Evolutionary conservation across 768 basidiomycete species (phyloP).

Genomic region (Russula lepida): DNA sequence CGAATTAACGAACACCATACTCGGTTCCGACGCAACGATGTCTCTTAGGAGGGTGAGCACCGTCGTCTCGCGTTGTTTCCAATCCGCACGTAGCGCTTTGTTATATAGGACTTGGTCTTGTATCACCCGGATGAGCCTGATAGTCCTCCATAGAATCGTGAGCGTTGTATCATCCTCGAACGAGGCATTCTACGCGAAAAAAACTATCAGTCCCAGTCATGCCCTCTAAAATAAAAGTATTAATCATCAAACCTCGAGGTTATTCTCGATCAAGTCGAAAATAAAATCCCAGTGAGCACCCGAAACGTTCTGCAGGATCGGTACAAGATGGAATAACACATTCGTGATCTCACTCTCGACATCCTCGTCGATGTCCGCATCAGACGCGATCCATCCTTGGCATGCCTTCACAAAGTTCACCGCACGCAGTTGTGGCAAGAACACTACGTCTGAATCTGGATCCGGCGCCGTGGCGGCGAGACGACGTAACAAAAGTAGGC

Average conservation of each 20-base stretch:
- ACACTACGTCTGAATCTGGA: conserved; percentile 68
- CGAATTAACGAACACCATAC: conserved; percentile 33
- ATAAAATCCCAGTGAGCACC: conserved; percentile 92
- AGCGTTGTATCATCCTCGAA: conserved; percentile 51
- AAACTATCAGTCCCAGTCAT: background rate
- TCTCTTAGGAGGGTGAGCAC: conserved; percentile 55
- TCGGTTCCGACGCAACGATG: conserved; percentile 44
- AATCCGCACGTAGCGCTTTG: conserved; percentile 58
- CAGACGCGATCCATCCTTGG: conserved; percentile 67
- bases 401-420: conserved; percentile 82
- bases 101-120: conserved; percentile 67
- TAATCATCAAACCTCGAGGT: conserved; percentile 62
- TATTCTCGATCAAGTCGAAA: conserved; percentile 81
- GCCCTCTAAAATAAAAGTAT: background rate
- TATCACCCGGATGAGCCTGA: conserved; percentile 57
- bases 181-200: conserved; percentile 42
- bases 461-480: conserved; percentile 69
- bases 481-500: conserved; percentile 58
- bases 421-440: conserved; percentile 77
- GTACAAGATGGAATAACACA: conserved; percentile 67
- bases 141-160: conserved; percentile 57
- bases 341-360: conserved; percentile 71
- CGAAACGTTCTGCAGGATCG: conserved; percentile 77
- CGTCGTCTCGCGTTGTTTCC: conserved; percentile 48
- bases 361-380: conserved; percentile 62